These are phyloP conservation scores for Candida alai DNA, from an alignment of 805 yeast species.

Conservation along the genomic window DNA sequence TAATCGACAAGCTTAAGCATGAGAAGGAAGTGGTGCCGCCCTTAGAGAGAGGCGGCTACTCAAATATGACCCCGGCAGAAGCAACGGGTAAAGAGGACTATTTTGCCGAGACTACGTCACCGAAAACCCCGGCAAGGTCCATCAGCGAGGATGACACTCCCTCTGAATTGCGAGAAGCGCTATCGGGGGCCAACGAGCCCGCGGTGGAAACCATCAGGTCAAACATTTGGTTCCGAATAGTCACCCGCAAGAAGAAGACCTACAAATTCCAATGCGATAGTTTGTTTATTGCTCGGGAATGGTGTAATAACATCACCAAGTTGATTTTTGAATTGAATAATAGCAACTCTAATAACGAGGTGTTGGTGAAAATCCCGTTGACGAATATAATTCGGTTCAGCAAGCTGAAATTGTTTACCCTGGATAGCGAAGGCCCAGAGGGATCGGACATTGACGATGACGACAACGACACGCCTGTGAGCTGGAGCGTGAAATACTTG, in stretches of 20 bases:
- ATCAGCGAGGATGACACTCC: conserved; percentile 4
- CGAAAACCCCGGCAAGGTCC: conserved; percentile 2
- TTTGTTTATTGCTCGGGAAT: conserved; percentile 65
- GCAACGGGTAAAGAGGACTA: neutral
- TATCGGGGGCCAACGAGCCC: conserved; percentile 19
- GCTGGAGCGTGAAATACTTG: conserved; percentile 54
- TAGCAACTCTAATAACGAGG: conserved; percentile 66
- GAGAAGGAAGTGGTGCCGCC: conserved; percentile 11
- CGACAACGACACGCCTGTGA: conserved; percentile 21
- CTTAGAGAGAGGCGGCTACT: conserved; percentile 2
- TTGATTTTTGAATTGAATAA: conserved; percentile 63
- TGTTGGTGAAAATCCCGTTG: conserved; percentile 73
- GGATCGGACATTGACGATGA: conserved; percentile 10
- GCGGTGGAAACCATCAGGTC: conserved; percentile 22
- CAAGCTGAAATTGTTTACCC: conserved; percentile 30
- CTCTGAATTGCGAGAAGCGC: conserved; percentile 4
- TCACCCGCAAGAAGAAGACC: conserved; percentile 48
- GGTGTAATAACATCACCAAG: conserved; percentile 75
- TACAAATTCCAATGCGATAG: conserved; percentile 74
- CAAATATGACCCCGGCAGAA: too few relatives aligned
- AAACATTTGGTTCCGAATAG: conserved; percentile 53
- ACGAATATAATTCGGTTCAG: conserved; percentile 62
- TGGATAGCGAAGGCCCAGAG: conserved; percentile 8
- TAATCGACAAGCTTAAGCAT: conserved; percentile 27
- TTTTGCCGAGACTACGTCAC: conserved; percentile 7